Percentiles rank a stretch among this genome's conserved stretches.
These are phyloP conservation scores for Aspergillus panamensis DNA, from an alignment of 495 filamentous ascomycete genomes.

Conservation along the genomic window DNA sequence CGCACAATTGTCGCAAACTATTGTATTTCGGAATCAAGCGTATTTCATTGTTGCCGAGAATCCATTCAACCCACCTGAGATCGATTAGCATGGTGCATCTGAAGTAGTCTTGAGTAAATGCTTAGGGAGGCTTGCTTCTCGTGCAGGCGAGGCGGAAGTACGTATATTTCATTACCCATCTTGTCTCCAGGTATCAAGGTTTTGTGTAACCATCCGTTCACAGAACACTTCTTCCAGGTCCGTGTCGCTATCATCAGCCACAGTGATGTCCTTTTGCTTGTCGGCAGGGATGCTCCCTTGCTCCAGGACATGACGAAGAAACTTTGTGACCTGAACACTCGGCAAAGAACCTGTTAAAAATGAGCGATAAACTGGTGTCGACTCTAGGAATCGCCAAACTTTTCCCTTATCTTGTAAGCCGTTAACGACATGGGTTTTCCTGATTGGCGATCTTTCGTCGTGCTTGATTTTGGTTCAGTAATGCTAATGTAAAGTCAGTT, in stretches of 20 bases:
- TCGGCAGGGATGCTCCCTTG: neutral
- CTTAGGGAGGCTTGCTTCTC: constrained; percentile 11
- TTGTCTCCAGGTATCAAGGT: neutral
- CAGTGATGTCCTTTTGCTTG: neutral
- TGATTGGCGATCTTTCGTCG: neutral
- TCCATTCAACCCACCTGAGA: neutral
- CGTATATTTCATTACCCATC: neutral
- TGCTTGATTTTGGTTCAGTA: constrained; percentile 10
- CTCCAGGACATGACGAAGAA: neutral
- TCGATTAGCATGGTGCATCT: constrained; percentile 2
- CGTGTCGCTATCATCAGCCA: neutral
- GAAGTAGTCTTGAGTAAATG: neutral
- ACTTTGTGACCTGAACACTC: neutral
- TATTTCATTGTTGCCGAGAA: neutral
- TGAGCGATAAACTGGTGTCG: neutral
- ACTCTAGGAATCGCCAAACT: neutral
- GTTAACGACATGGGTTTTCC: neutral
- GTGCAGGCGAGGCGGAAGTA: constrained; percentile 14
- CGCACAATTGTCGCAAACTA: neutral
- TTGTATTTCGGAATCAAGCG: neutral
- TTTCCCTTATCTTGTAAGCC: neutral
- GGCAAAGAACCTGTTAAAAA: neutral
- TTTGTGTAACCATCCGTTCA: constrained; percentile 16
- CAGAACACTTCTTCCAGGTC: constrained; percentile 4
- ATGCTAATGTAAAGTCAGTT: constrained; percentile 9